Evolutionary conservation across 352 stramenopile genomes (phyloP).

Genomic region (Pythium oligandrum): DNA sequence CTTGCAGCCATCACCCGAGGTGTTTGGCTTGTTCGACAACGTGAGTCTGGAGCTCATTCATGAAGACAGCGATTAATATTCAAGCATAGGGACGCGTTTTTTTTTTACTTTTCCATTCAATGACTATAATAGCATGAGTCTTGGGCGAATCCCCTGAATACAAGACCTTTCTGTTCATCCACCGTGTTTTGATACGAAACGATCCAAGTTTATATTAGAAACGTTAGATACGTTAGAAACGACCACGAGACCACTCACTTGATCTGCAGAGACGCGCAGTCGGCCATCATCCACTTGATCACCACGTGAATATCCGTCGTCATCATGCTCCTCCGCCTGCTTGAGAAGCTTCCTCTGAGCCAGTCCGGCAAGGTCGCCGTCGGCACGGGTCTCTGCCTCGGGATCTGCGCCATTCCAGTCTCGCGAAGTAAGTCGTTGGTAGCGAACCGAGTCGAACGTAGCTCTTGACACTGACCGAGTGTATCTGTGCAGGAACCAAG

Average conservation of each 20-base stretch:
- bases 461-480: constrained; percentile 3
- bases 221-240: constrained; percentile 10
- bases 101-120: no score
- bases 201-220: neutral
- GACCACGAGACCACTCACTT: neutral
- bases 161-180: no score
- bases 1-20: no score
- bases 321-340: constrained; percentile 50
- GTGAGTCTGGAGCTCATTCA: no score
- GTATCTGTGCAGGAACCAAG: constrained; percentile 51
- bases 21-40: no score
- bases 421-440: constrained; percentile 40
- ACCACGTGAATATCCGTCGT: neutral
- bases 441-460: neutral
- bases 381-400: constrained; percentile 60
- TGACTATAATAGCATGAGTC: no score
- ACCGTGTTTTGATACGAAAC: no score
- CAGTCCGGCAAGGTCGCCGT: constrained; percentile 71
- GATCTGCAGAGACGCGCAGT: neutral
- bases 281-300: constrained; percentile 7
- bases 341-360: constrained; percentile 64
- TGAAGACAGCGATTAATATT: no score
- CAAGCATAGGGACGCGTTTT: no score
- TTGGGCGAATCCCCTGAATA: no score
- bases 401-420: constrained; percentile 65